Evolutionary conservation across 371 early-diverging fungal genomes (phyloP).

Genomic region (Chytridium lagenaria): DNA sequence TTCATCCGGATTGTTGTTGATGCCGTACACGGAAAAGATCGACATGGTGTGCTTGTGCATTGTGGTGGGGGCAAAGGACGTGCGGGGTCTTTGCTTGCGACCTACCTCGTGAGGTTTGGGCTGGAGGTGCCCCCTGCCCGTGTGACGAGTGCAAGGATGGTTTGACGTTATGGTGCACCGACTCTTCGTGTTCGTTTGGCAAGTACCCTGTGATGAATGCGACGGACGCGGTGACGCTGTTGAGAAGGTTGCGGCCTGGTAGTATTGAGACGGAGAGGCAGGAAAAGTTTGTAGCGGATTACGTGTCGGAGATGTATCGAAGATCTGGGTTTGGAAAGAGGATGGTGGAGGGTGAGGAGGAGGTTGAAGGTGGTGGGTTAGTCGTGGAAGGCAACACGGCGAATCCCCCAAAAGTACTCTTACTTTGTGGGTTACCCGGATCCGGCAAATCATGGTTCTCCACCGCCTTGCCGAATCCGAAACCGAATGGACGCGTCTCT

Average conservation of each 20-base stretch:
- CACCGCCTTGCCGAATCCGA: conserved; percentile 30
- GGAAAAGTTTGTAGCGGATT: conserved; percentile 49
- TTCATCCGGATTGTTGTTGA: conserved; percentile 29
- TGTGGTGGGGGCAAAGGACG: conserved; percentile 63
- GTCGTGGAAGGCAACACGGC: background rate
- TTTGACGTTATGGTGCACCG: conserved; percentile 26
- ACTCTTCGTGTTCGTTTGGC: conserved; percentile 46
- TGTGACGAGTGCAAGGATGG: conserved; percentile 26
- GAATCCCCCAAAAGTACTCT: conserved; percentile 43
- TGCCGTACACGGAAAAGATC: conserved; percentile 30
- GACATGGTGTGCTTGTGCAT: conserved; percentile 52
- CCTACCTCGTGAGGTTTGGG: conserved; percentile 56
- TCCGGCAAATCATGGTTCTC: conserved; percentile 54
- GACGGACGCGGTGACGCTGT: conserved; percentile 49
- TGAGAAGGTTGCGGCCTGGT: conserved; percentile 53
- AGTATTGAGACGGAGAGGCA: conserved; percentile 60
- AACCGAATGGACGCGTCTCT: conserved; percentile 45
- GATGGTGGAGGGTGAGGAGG: conserved; percentile 15
- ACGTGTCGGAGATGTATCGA: conserved; percentile 48
- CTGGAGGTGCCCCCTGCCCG: conserved; percentile 39
- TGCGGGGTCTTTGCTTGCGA: conserved; percentile 56
- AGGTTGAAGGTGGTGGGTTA: background rate
- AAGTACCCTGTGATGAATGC: conserved; percentile 48
- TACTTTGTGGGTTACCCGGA: conserved; percentile 55
- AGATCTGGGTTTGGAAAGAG: conserved; percentile 33